phyloP scores from a whole-genome alignment of 2,329 filamentous ascomycete genomes.

The Uncinocarpus reesii region DNA sequence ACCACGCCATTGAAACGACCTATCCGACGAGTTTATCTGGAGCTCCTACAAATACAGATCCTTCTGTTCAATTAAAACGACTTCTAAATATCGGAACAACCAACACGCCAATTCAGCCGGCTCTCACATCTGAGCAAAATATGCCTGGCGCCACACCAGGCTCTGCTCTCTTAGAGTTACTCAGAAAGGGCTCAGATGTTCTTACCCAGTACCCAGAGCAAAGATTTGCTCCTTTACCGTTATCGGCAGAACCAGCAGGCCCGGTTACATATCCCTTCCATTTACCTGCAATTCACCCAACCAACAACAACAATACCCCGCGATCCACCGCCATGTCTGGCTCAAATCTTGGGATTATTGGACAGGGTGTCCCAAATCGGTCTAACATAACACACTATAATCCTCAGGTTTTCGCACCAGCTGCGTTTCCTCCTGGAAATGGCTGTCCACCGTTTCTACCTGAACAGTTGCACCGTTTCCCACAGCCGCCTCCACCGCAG shows the following conservation, averaged over 20 bases:
- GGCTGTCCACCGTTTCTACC: not conserved
- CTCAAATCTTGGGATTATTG: not conserved
- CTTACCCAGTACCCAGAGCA: conserved; percentile 20
- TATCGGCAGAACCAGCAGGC: not conserved
- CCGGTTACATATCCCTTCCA: too few relatives aligned
- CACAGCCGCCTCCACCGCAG: not conserved
- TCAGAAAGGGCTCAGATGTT: conserved; percentile 36
- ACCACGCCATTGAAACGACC: conserved; percentile 18
- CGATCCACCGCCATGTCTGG: not conserved
- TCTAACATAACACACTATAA: not conserved
- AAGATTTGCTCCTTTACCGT: not conserved
- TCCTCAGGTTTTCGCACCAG: not conserved
- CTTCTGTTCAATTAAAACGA: conserved; percentile 44
- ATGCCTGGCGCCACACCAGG: conserved; percentile 29
- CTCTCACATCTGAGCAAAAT: conserved; percentile 5
- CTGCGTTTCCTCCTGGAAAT: not conserved
- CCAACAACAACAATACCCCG: not conserved
- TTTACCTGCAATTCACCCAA: too few relatives aligned
- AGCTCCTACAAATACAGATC: conserved; percentile 33
- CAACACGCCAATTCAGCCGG: conserved; percentile 17
- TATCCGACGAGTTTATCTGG: conserved; percentile 35
- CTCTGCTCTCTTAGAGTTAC: conserved; percentile 47
- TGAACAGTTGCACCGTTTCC: not conserved
- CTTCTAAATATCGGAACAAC: conserved; percentile 33
- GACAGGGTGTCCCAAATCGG: not conserved